A percentile compares a stretch with the other conserved stretches of the same genome.
These are phyloP conservation scores for Amanita muscaria DNA, from an alignment of 768 basidiomycete genomes.

Conservation along the genomic window DNA sequence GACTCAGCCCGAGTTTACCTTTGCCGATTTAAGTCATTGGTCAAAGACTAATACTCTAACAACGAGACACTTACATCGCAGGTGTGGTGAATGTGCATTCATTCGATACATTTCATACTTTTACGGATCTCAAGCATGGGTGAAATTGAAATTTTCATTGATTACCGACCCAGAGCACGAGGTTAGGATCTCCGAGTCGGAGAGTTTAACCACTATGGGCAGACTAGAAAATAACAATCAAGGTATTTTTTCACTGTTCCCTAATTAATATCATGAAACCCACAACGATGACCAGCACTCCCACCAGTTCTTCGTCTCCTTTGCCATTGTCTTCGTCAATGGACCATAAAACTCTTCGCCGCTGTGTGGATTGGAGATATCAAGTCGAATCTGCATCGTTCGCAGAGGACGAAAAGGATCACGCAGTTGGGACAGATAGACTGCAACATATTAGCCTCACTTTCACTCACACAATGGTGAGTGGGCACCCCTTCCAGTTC, in stretches of 20 bases:
- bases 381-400: not conserved
- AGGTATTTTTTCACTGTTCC: not conserved
- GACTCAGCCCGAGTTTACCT: too few relatives aligned
- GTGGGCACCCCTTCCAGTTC: not conserved
- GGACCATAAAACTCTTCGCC: not conserved
- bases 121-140: too few relatives aligned
- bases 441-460: not conserved
- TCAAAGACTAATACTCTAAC: too few relatives aligned
- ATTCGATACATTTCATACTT: too few relatives aligned
- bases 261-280: not conserved
- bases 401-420: not conserved
- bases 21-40: too few relatives aligned
- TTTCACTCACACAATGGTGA: not conserved
- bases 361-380: slow-evolving; percentile 5
- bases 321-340: not conserved
- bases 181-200: slow-evolving; percentile 4
- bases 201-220: not conserved
- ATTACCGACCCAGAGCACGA: not conserved
- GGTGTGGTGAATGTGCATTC: too few relatives aligned
- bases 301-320: not conserved
- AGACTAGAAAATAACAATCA: not conserved
- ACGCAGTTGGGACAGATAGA: not conserved
- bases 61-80: too few relatives aligned
- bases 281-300: not conserved
- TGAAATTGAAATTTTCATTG: too few relatives aligned